Base-by-base conservation (phyloP, 768 basidiomycete species). In the Chalciporus piperatus region DNA sequence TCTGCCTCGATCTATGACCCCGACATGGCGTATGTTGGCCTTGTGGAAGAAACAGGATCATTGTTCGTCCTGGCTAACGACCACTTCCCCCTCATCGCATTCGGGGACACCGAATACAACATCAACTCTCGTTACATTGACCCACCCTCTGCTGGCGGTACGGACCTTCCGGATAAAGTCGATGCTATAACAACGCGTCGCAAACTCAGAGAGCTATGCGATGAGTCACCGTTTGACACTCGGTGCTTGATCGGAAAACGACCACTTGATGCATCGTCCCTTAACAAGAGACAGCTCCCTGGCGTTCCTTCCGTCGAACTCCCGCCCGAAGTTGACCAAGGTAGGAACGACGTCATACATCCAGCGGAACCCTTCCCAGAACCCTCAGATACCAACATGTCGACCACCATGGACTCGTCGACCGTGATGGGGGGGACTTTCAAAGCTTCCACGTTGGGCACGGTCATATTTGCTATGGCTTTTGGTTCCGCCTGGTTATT, bases 41-140 rank as follows among this genome's bases (percentile, higher is more conserved):
- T 89, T 16, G 78, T 93, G 14, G 78, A 82, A 41, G 82, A 85
- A 62, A 81, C 79, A 0, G 83, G 79, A 3, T 88, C 87, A 38
- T 75, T 97, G 2, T 96, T 84, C 59, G 93, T 90, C 17, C 87
- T 98, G 82, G 89, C 88, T 56, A 86, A 89, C 0, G 75, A 79
- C 11, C 79, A 79, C 8, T 98, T 81, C 63, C 96, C 95, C 0
- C 76, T 98, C 10, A 87, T 96, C 52, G 83, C 80, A 5, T 90
- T 92, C 59, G 77, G 82, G 3, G 77, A 78, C 53, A 72, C 71
- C 7, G 71, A 74, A 45, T 65, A 72, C 28, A 64, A 59, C 23
- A 52, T 62, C 44, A 67, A 69, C 35, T 61, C 60, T 2, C 65
- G 57, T 47, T 55, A 59, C 32, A 74, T 72, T 33, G 76, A 76